phyloP scores from a whole-genome alignment of 495 filamentous ascomycete species.

The Penicillium egyptiacum region DNA sequence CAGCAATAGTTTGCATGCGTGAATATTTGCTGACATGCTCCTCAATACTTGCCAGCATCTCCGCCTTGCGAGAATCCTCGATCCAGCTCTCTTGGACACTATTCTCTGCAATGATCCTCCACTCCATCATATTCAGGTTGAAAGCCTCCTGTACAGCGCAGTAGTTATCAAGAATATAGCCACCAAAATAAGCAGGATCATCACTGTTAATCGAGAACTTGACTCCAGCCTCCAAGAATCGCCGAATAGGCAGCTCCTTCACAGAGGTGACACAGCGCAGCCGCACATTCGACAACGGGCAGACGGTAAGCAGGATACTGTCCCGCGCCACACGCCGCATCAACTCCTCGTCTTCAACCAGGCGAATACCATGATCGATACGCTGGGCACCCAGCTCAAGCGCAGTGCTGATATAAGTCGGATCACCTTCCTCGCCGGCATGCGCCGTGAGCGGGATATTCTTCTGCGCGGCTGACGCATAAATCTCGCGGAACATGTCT shows the following conservation, averaged over 20 bases:
- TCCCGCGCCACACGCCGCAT: slow-evolving; percentile 56
- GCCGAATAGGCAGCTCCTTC: slow-evolving; percentile 60
- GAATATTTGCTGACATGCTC: slow-evolving; percentile 34
- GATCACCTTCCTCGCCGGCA: slow-evolving; percentile 74
- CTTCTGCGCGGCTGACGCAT: slow-evolving; percentile 46
- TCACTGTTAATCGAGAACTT: slow-evolving; percentile 72
- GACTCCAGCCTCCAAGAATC: slow-evolving; percentile 64
- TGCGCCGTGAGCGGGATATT: slow-evolving; percentile 66
- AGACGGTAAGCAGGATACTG: slow-evolving; percentile 63
- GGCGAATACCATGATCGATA: slow-evolving; percentile 71
- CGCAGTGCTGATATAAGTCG: slow-evolving; percentile 63
- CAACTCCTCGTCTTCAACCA: slow-evolving; percentile 60
- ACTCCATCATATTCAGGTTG: slow-evolving; percentile 58
- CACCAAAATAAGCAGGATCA: slow-evolving; percentile 80
- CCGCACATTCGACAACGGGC: slow-evolving; percentile 71
- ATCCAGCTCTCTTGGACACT: slow-evolving; percentile 64
- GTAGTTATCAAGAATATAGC: slow-evolving; percentile 74
- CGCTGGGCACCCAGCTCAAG: slow-evolving; percentile 60
- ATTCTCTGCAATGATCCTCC: slow-evolving; percentile 60
- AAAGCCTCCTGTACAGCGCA: slow-evolving; percentile 74
- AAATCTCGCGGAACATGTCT: slow-evolving; percentile 60
- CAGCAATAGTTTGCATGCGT: slow-evolving; percentile 12
- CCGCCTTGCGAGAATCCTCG: slow-evolving; percentile 41
- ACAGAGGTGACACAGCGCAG: slow-evolving; percentile 59
- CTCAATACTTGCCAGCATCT: slow-evolving; percentile 40